Conservation (phyloP, 306 rosid species). For the Dryas drummondii region DNA sequence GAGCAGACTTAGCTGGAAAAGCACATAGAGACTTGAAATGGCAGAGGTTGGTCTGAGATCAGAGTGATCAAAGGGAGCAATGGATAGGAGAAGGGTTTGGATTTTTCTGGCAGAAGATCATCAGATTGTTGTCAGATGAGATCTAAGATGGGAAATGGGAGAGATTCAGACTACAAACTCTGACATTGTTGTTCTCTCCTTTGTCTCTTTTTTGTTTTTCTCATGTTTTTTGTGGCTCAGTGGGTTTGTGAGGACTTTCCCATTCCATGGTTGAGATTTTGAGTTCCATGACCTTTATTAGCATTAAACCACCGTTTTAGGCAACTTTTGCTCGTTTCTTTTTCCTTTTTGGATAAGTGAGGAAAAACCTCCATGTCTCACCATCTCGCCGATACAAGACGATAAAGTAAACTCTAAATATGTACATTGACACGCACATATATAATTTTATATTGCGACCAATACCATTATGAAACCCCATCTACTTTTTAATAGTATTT, state of each 20-base stretch:
- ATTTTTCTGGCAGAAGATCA: constrained; percentile 57
- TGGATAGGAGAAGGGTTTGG: constrained; percentile 66
- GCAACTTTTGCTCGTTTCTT: constrained; percentile 31
- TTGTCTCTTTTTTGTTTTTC: constrained; percentile 24
- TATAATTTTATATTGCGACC: too few species aligned
- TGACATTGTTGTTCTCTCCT: constrained; percentile 58
- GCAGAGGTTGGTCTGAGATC: constrained; percentile 71
- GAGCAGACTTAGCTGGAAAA: constrained; percentile 83
- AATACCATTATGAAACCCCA: too few species aligned
- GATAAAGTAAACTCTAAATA: not conserved
- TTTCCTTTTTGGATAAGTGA: constrained; percentile 9
- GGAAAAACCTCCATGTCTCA: not conserved
- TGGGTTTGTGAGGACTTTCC: constrained; percentile 30
- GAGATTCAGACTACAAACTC: constrained; percentile 59
- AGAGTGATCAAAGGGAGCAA: constrained; percentile 47
- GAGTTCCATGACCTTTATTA: constrained; percentile 38
- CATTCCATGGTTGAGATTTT: constrained; percentile 60
- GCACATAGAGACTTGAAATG: constrained; percentile 46
- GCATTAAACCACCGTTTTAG: constrained; percentile 41
- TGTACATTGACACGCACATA: too few species aligned
- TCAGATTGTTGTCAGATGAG: constrained; percentile 58
- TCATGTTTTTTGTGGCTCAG: constrained; percentile 40
- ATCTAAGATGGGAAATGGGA: constrained; percentile 59
- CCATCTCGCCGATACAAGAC: not conserved
- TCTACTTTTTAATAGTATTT: not conserved